phyloP scores from a whole-genome alignment of 2,329 filamentous ascomycete genomes.

The Coniochaeta hoffmannii region DNA sequence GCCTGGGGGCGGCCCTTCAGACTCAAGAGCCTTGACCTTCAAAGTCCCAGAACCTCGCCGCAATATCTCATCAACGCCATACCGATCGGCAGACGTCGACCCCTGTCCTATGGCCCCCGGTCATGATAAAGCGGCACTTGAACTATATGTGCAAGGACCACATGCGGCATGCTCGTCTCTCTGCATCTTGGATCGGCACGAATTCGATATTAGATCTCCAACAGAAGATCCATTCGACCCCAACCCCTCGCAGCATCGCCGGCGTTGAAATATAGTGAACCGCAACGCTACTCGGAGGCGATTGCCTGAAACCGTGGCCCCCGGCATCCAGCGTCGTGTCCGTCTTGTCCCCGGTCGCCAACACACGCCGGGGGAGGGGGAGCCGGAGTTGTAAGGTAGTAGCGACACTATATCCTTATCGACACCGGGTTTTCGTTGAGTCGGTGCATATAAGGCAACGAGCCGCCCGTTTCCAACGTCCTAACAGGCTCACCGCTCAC shows the following conservation, averaged over 20 bases:
- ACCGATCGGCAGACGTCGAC: neutral
- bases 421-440: neutral
- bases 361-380: neutral
- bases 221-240: neutral
- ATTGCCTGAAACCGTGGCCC: neutral
- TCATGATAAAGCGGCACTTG: neutral
- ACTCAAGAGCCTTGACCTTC: neutral
- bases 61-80: neutral
- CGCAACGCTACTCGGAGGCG: neutral
- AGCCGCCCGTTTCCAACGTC: neutral
- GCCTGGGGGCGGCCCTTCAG: neutral
- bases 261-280: neutral
- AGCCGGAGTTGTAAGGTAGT: neutral
- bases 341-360: neutral
- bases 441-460: neutral
- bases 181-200: neutral
- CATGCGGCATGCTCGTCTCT: neutral
- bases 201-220: neutral
- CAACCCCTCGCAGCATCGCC: neutral
- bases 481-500: neutral
- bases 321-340: neutral
- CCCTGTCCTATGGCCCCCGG: neutral
- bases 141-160: neutral
- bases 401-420: conserved; percentile 1
- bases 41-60: neutral